Evolutionary conservation across 2,329 filamentous ascomycete species (phyloP), one percentile per base, ranked within the genome.

Genomic region (Camptophora hylomeconis): DNA sequence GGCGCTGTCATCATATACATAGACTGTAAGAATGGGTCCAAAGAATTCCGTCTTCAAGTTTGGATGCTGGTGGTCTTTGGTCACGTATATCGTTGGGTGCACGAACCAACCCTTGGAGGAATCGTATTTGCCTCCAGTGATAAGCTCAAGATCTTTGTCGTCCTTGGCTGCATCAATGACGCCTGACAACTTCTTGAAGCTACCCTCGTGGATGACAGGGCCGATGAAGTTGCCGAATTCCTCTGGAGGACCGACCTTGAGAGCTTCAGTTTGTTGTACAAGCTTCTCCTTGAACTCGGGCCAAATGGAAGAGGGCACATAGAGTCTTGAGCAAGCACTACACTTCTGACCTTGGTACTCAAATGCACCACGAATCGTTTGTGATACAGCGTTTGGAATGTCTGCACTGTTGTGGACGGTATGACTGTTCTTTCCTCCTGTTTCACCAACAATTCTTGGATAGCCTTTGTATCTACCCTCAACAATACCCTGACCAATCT

Each of bases 331-430:
- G 11, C 75, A 80, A 30, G 80, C 80, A 45, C 74, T 80, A 64
- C 80, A 87, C 57, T 87, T 87, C 52, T 87, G 80, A 20, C 80
- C 80, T 52, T 83, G 79, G 59, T 72, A 86, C 55, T 87, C 80
- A 47, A 86, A 86, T 3, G 80, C 79, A 26, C 78, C 80, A 32
- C 80, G 76, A 15, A 86, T 69, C 2, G 79, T 84, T 51, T 84
- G 75, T 39, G 77, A 64, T 21, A 69, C 79, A 10, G 79, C 79
- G 46, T 83, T 84, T 36, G 71, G 58, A 26, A 84, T 56, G 39
- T 84, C 75, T 14, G 80, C 80, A 8, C 71, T 72, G 10, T 61
- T 57, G 59, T 87, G 80, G 17, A 87, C 54, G 23, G 86, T 56
- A 54, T 86, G 80, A 63, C 82, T 86, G 64, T 87, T 86, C 69